A percentile compares a stretch with the other conserved stretches of the same genome.
phyloP scores from a whole-genome alignment of 352 stramenopile genomes.

The Pythium folliculosum region DNA sequence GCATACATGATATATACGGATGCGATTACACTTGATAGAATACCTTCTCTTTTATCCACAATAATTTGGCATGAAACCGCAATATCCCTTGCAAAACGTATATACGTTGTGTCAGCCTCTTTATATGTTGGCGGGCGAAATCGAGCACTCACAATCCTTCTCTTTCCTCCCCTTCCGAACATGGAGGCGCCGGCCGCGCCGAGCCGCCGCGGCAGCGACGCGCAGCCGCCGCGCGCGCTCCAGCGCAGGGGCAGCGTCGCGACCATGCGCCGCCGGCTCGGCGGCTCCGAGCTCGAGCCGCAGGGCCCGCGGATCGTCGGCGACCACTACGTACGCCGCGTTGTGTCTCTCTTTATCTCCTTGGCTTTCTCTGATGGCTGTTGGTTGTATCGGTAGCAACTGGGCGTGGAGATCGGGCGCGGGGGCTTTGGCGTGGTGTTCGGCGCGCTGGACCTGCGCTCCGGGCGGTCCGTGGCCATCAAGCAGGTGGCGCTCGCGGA shows the following conservation, averaged over 20 bases:
- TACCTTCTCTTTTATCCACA: not conserved
- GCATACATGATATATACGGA: no score
- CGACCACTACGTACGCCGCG: slow-evolving; percentile 62
- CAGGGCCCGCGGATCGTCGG: slow-evolving; percentile 75
- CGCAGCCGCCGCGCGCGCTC: slow-evolving; percentile 17
- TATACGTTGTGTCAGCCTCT: not conserved
- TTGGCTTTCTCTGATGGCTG: no score
- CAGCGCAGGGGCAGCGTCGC: slow-evolving; percentile 31
- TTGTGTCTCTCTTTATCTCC: slow-evolving; percentile 4
- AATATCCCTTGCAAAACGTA: not conserved
- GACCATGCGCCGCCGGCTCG: slow-evolving; percentile 20
- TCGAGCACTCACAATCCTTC: not conserved
- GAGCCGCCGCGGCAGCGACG: slow-evolving; percentile 16
- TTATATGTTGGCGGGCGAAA: slow-evolving; percentile 11
- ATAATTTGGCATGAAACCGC: not conserved
- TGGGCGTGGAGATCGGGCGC: slow-evolving; percentile 90
- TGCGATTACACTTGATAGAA: no score
- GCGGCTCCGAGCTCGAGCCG: slow-evolving; percentile 30
- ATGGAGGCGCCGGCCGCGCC: not conserved
- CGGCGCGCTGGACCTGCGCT: slow-evolving; percentile 83
- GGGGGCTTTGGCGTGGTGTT: slow-evolving; percentile 92
- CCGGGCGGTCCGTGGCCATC: slow-evolving; percentile 82
- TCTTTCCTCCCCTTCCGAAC: not conserved
- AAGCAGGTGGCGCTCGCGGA: slow-evolving; percentile 86
- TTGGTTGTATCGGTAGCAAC: slow-evolving; percentile 58